Evolutionary conservation across 371 early-diverging fungal genomes (phyloP), one percentile per base, ranked within the genome.

Genomic region (Rhizopus delemar): DNA sequence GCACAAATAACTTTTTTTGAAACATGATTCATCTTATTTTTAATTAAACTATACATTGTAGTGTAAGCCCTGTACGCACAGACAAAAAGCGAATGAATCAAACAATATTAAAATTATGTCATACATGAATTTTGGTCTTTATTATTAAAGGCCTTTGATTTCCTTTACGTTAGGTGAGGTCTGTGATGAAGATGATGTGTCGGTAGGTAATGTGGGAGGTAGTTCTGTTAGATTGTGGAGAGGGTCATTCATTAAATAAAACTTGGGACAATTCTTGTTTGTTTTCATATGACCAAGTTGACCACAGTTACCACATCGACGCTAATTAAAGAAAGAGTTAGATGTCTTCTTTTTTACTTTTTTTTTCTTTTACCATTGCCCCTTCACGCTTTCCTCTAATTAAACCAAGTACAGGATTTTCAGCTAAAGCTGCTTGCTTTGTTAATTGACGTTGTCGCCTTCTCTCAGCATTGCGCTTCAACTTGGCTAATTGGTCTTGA

Each of bases 251-350:
- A 69, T 70, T 3, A 74, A 36, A 57, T 83, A 78, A 48, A 83
- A 90, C 63, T 77, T 86, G 48, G 93, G 93, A 57, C 94, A 93
- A 52, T 84, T 89, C 52, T 88, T 86, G 70, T 92, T 93, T 4
- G 93, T 93, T 69, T 90, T 93, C 90, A 92, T 93, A 55, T 93
- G 94, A 15, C 94, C 94, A 11, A 87, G 67, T 61, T 86, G 81
- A 41, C 93, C 93, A 70, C 94, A 93, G 65, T 90, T 91, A 59
- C 92, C 90, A 68, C 93, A 93, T 28, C 83, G 79, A 33, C 90
- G 80, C 82, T 86, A 64, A 46, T 41, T 8, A 51, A 56, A 32
- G 15, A 45, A 11, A 43, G n/a, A 15, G 43, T 43, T 43, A 36
- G 36, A 6, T 6, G 0, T 36, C 6, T 11, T 11, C 2, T 57